Percentiles rank a stretch among this genome's conserved stretches.
Evolutionary conservation across 768 basidiomycete genomes (phyloP).

Genomic region (Lentinula raphanica): DNA sequence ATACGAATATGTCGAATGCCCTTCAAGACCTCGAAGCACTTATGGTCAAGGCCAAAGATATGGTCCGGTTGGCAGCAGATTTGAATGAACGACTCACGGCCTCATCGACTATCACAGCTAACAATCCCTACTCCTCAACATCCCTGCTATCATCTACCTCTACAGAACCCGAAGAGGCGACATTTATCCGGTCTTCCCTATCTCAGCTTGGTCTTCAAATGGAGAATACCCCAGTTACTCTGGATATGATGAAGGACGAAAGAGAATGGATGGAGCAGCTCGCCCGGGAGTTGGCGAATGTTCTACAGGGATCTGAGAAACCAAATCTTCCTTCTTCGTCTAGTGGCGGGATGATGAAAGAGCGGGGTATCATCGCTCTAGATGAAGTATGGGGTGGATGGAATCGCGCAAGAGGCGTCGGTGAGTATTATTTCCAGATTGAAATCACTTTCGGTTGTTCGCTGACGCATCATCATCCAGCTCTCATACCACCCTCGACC

Average conservation of each 20-base stretch:
- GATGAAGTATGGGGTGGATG: constrained; percentile 96
- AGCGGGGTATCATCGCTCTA: constrained; percentile 75
- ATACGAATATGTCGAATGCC: constrained; percentile 66
- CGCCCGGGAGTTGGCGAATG: constrained; percentile 71
- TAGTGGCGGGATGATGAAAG: constrained; percentile 63
- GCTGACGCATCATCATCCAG: constrained; percentile 21
- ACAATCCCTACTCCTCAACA: constrained; percentile 9
- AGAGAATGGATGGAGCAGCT: constrained; percentile 73
- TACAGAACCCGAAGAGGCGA: constrained; percentile 75
- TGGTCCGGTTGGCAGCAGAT: constrained; percentile 86
- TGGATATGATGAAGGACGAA: constrained; percentile 85
- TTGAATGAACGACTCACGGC: constrained; percentile 78
- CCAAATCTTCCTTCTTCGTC: constrained; percentile 21
- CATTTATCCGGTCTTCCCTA: constrained; percentile 83
- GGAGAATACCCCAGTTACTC: constrained; percentile 74
- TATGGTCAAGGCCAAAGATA: constrained; percentile 87
- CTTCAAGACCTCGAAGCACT: constrained; percentile 85
- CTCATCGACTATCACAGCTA: constrained; percentile 17
- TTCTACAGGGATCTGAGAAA: constrained; percentile 42
- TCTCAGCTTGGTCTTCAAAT: constrained; percentile 85
- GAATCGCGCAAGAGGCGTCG: constrained; percentile 90
- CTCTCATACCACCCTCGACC: constrained; percentile 85
- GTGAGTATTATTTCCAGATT: constrained; percentile 41
- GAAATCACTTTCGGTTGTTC: neutral
- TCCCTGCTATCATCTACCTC: constrained; percentile 27